A percentile compares a stretch with the other conserved stretches of the same genome.
Evolutionary conservation across 495 filamentous ascomycete genomes (phyloP).

Genomic region (Bacidia gigantensis): DNA sequence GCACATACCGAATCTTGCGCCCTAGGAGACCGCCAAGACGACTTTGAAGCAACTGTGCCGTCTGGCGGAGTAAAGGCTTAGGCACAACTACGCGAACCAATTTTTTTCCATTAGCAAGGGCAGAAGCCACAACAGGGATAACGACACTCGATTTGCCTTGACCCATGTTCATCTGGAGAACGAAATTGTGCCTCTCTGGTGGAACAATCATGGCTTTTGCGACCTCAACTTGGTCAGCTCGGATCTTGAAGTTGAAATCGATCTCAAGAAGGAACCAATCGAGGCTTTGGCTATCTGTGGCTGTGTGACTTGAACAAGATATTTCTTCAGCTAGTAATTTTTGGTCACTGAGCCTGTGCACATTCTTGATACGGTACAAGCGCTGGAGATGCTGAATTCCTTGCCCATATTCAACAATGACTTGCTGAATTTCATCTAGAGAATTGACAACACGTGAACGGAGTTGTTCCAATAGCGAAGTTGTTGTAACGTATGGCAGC

Average conservation of each 20-base stretch:
- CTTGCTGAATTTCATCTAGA: too few species aligned
- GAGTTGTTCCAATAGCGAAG: conserved; percentile 31
- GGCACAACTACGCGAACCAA: conserved; percentile 48
- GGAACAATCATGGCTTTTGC: conserved; percentile 44
- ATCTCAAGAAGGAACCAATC: conserved; percentile 51
- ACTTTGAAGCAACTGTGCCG: conserved; percentile 43
- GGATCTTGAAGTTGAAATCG: conserved; percentile 49
- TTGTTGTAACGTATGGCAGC: conserved; percentile 38
- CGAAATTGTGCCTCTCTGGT: conserved; percentile 28
- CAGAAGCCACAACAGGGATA: conserved; percentile 45
- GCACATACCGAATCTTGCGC: conserved; percentile 46
- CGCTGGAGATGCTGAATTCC: not conserved
- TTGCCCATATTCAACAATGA: too few species aligned
- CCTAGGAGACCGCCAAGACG: conserved; percentile 48
- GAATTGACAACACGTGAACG: not conserved
- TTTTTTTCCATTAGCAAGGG: conserved; percentile 36
- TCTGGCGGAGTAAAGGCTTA: conserved; percentile 49
- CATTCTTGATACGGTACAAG: not conserved
- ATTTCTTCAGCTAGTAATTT: too few species aligned
- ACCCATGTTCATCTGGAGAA: conserved; percentile 65
- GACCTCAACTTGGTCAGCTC: conserved; percentile 44
- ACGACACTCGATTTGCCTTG: conserved; percentile 63
- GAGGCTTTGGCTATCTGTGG: too few species aligned
- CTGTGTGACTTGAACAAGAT: too few species aligned
- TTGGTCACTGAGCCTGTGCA: too few species aligned